Evolutionary conservation across 495 filamentous ascomycete genomes (phyloP).

Genomic region (Penicillium malachiteum): DNA sequence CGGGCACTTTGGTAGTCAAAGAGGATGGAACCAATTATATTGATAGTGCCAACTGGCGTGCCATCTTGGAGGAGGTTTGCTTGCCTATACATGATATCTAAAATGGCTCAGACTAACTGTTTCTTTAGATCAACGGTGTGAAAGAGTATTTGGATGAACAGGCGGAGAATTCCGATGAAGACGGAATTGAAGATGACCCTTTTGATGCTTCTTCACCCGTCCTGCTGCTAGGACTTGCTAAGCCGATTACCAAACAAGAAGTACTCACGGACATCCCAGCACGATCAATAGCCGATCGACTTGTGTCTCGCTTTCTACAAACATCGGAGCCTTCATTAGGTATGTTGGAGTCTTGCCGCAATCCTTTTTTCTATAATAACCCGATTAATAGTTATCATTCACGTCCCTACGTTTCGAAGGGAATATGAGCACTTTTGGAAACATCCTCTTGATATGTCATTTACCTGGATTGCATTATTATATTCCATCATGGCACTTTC

Average conservation of each 20-base stretch:
- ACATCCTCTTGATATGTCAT: conserved; percentile 28
- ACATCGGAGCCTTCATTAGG: conserved; percentile 41
- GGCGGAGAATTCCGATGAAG: conserved; percentile 25
- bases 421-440: conserved; percentile 42
- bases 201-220: conserved; percentile 30
- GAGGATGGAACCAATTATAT: conserved; percentile 47
- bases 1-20: conserved; percentile 70
- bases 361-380: not conserved
- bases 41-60: conserved; percentile 50
- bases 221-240: conserved; percentile 41
- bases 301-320: conserved; percentile 47
- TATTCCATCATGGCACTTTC: conserved; percentile 36
- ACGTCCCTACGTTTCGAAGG: conserved; percentile 45
- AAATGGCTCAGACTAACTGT: conserved; percentile 4
- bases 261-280: conserved; percentile 41
- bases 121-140: conserved; percentile 38
- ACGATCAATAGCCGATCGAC: conserved; percentile 39
- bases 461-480: conserved; percentile 39
- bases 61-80: conserved; percentile 51
- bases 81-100: not conserved
- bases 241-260: conserved; percentile 34
- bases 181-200: conserved; percentile 20
- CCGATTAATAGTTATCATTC: conserved; percentile 31
- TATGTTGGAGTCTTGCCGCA: conserved; percentile 11
- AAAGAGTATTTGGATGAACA: conserved; percentile 29